These are phyloP conservation scores for Lepidium aucheri DNA, from an alignment of 345 rosid genomes.

Conservation along the genomic window DNA sequence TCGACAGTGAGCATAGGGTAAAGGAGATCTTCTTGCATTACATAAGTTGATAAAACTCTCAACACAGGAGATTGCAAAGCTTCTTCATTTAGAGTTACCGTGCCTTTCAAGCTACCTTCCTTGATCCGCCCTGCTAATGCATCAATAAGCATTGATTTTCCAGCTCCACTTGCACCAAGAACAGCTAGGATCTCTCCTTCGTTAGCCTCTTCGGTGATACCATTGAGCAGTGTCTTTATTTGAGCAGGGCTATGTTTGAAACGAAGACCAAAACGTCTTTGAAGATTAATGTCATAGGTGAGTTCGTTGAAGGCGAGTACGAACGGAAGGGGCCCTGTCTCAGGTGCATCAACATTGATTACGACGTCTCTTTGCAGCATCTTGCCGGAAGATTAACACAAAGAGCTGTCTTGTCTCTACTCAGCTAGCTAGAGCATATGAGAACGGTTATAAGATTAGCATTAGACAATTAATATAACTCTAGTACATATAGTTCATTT, in stretches of 20 bases:
- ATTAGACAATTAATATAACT: not conserved
- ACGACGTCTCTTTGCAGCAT: conserved; percentile 4
- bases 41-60: conserved; percentile 78
- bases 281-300: conserved; percentile 10
- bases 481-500: not conserved
- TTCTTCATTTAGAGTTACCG: conserved; percentile 61
- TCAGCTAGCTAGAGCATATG: conserved; percentile 4
- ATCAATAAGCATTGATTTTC: conserved; percentile 83
- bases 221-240: conserved; percentile 29
- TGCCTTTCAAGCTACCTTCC: conserved; percentile 68
- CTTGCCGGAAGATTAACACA: not conserved
- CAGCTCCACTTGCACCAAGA: conserved; percentile 87
- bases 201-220: conserved; percentile 61
- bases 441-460: not conserved
- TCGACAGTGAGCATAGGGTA: conserved; percentile 69
- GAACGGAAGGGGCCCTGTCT: conserved; percentile 4
- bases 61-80: conserved; percentile 26
- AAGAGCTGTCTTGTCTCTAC: not conserved
- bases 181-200: conserved; percentile 76
- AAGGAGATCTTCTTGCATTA: conserved; percentile 91
- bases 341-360: not conserved
- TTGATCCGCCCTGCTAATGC: conserved; percentile 78
- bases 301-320: conserved; percentile 21
- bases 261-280: conserved; percentile 22
- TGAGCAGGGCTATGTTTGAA: conserved; percentile 10